Evolutionary conservation across 176 grass and related monocot species (phyloP).

Genomic region (Echinochloa phyllopogon): DNA sequence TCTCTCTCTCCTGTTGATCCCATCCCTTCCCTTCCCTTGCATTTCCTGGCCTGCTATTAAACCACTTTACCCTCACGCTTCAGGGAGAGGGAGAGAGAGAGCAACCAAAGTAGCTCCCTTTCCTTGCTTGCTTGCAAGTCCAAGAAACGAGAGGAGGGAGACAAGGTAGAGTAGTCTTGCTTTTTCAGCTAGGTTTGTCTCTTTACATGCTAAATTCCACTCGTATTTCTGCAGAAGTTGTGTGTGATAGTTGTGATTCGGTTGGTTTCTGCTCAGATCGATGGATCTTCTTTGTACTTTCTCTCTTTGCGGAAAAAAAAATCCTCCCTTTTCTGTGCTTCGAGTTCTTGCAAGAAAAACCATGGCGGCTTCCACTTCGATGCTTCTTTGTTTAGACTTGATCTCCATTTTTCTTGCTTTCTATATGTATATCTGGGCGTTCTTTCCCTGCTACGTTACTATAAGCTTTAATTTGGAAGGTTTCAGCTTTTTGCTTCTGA

Average conservation of each 20-base stretch:
- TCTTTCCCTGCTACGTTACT: slow-evolving; percentile 23
- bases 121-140: slow-evolving; percentile 31
- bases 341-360: slow-evolving; percentile 41
- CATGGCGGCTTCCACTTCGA: slow-evolving; percentile 18
- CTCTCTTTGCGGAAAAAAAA: slow-evolving; percentile 36
- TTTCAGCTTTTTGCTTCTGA: slow-evolving; percentile 34
- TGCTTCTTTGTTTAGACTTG: slow-evolving; percentile 8
- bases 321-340: slow-evolving; percentile 31
- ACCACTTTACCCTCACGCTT: slow-evolving; percentile 33
- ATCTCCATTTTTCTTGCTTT: slow-evolving; percentile 16
- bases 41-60: slow-evolving; percentile 40
- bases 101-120: slow-evolving; percentile 33
- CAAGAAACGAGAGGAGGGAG: slow-evolving; percentile 40
- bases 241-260: slow-evolving; percentile 21
- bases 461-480: slow-evolving; percentile 18
- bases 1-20: neutral
- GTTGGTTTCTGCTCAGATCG: slow-evolving; percentile 1
- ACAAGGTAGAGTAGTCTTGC: slow-evolving; percentile 13
- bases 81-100: neutral
- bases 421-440: slow-evolving; percentile 21
- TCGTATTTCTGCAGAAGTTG: slow-evolving; percentile 25
- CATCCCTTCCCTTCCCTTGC: slow-evolving; percentile 23
- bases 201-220: slow-evolving; percentile 43
- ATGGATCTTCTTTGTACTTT: slow-evolving; percentile 41
- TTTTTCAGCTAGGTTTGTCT: slow-evolving; percentile 47